phyloP scores from a whole-genome alignment of 371 early-diverging fungal species.

The Catenaria anguillulae region DNA sequence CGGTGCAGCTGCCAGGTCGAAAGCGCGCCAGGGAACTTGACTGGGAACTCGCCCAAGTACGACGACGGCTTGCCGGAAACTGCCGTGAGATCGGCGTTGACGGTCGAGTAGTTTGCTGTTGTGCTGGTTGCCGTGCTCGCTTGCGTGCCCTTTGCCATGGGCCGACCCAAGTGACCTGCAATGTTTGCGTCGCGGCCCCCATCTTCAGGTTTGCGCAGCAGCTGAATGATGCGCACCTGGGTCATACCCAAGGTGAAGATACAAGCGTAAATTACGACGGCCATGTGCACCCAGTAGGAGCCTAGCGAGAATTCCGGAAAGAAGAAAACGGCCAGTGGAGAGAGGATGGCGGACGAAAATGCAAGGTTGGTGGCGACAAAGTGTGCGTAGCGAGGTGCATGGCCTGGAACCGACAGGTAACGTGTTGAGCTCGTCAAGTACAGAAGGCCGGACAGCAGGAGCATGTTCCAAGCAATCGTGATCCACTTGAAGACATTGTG shows the following conservation, averaged over 20 bases:
- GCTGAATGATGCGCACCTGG: background rate
- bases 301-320: background rate
- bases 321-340: background rate
- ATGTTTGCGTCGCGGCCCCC: background rate
- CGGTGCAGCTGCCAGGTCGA: background rate
- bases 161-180: no score
- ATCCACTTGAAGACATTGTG: background rate
- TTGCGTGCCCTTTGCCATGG: no score
- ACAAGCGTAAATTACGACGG: background rate
- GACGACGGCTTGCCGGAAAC: background rate
- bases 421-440: background rate
- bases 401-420: background rate
- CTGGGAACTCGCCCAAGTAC: background rate
- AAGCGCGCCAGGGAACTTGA: background rate
- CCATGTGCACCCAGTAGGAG: background rate
- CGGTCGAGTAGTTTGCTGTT: no score
- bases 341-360: background rate
- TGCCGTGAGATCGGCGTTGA: background rate
- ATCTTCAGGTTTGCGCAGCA: background rate
- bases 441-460: background rate
- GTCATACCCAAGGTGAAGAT: background rate
- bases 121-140: no score
- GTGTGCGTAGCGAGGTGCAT: background rate
- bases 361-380: background rate
- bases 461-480: background rate